Base-by-base conservation (phyloP, 139 green algal species). In the Micractinium sp. region DNA sequence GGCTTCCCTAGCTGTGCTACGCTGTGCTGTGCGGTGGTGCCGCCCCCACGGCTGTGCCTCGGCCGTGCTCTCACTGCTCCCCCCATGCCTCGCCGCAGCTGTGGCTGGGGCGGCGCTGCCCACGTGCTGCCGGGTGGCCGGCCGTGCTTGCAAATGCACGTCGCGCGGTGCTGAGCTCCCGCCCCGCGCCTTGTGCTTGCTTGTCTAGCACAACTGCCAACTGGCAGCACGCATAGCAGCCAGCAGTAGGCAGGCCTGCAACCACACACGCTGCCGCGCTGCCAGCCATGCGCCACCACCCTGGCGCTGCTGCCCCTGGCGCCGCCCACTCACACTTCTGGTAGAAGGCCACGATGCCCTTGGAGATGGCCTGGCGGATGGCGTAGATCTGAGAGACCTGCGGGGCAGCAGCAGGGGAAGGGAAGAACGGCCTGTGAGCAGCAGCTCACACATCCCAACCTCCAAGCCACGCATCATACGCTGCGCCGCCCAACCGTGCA, bases 331-430 rank as follows among this genome's bases (percentile, higher is more conserved):
- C 87, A 96, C 94, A 99, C 94, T 99, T 99, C 95, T 99, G 97
- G 95, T 99, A 99, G 95, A 97, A 99, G 22, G 98, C 97, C 47
- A 99, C 96, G 18, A 99, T 91, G 41, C 95, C 97, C 96, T 99
- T 99, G 90, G 97, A 95, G 86, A 99, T 97, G 20, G 98, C 97
- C 94, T 99, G 98, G 76, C 98, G 94, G 88, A 99, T 97, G 79
- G 98, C 96, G 85, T 99, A 99, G 69, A 96, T 94, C 95, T 99
- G 97, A 33, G 97, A 98, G 95, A 98, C 73, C 31, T 79, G 73
- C 73, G 18, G 73, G n/a, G 73, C 14, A 79, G 3, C 3, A 25
- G 31, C 73, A 20, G 18, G 73, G 29, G 0, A 12, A 0, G 73
- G 31, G 22, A 71, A 71, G 63, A 25, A 23, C 2, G 63, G 20